A percentile compares a stretch with the other conserved stretches of the same genome.
Evolutionary conservation across 140 eudicot genomes (phyloP).

Genomic region (Ambrosia hybrid): DNA sequence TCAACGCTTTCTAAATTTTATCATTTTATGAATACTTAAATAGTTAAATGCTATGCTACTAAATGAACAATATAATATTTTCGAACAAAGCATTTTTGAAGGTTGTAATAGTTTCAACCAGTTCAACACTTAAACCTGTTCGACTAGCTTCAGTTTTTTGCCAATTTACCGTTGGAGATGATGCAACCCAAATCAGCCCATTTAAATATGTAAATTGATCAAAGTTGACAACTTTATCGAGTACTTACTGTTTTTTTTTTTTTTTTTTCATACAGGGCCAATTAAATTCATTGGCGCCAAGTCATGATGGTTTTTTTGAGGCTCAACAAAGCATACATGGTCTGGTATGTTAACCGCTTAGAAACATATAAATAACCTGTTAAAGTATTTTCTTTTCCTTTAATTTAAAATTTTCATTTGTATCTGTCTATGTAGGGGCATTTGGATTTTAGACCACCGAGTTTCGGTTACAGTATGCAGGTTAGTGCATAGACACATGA

Average conservation of each 20-base stretch:
- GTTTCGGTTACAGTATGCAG: slow-evolving; percentile 72
- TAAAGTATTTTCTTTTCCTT: neutral
- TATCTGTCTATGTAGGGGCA: slow-evolving; percentile 54
- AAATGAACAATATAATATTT: neutral
- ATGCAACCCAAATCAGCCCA: neutral
- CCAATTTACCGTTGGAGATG: neutral
- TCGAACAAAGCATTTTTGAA: neutral
- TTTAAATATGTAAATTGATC: neutral
- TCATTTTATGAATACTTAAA: neutral
- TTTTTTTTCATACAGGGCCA: slow-evolving; percentile 68
- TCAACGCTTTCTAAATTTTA: no score
- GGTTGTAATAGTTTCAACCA: neutral
- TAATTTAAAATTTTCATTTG: neutral
- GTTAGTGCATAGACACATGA: slow-evolving; percentile 32
- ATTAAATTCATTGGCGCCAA: slow-evolving; percentile 59
- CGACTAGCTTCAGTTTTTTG: neutral
- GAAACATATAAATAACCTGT: neutral
- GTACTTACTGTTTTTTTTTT: neutral
- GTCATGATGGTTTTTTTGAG: slow-evolving; percentile 76
- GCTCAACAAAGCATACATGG: slow-evolving; percentile 80
- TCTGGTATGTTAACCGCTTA: slow-evolving; percentile 52
- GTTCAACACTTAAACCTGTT: neutral
- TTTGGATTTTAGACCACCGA: slow-evolving; percentile 75
- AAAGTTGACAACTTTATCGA: slow-evolving; percentile 9
- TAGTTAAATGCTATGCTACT: neutral